Conservation (phyloP, 345 rosid genomes). For the Moricandia moricandioides region DNA sequence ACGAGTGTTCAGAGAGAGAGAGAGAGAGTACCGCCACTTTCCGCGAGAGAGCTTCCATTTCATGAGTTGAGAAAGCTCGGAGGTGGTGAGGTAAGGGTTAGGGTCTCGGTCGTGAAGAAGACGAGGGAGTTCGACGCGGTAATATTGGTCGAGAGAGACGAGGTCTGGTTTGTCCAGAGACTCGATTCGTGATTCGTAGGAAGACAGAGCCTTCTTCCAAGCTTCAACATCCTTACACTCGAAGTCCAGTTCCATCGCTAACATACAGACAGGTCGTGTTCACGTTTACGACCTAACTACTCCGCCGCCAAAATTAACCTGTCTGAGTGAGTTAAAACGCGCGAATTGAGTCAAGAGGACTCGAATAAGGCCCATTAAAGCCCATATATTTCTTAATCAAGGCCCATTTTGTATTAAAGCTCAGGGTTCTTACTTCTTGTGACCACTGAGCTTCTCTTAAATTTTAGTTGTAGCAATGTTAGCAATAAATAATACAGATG, state of each 20-base stretch:
- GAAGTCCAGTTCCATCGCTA: slow-evolving; percentile 44
- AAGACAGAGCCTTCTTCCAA: slow-evolving; percentile 61
- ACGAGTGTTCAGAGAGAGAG: not conserved
- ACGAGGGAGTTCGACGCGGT: slow-evolving; percentile 63
- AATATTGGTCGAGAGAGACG: slow-evolving; percentile 64
- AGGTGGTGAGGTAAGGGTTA: slow-evolving; percentile 63
- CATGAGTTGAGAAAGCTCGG: slow-evolving; percentile 85
- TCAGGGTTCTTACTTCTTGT: not conserved
- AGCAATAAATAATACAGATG: too few species aligned
- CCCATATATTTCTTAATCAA: not conserved
- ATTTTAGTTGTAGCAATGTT: too few species aligned
- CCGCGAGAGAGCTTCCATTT: slow-evolving; percentile 95
- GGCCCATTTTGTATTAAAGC: not conserved
- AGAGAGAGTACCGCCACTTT: slow-evolving; percentile 66
- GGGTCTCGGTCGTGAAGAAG: slow-evolving; percentile 69
- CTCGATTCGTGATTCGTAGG: slow-evolving; percentile 52
- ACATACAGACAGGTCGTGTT: not conserved
- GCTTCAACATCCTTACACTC: slow-evolving; percentile 44
- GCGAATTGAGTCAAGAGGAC: not conserved
- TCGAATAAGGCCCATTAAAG: not conserved
- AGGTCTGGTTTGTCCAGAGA: slow-evolving; percentile 72
- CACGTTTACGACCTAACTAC: not conserved
- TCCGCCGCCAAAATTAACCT: not conserved
- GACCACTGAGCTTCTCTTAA: too few species aligned
- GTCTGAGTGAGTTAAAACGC: not conserved